phyloP scores from a whole-genome alignment of 495 filamentous ascomycete species.

The Eremomyces bilateralis region DNA sequence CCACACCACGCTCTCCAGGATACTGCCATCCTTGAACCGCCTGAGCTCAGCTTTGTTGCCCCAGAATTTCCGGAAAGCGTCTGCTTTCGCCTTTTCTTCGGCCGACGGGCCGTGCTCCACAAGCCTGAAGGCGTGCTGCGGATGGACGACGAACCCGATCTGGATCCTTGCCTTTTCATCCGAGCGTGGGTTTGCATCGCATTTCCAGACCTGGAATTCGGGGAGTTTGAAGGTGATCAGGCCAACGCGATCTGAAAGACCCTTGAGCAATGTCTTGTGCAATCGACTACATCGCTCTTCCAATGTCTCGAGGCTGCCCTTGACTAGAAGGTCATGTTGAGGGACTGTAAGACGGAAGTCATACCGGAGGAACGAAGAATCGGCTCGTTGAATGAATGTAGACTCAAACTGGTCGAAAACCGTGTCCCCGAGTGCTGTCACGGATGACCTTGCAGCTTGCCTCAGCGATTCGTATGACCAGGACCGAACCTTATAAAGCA shows the following conservation, averaged over 20 bases:
- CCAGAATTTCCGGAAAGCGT: conserved; percentile 53
- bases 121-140: conserved; percentile 41
- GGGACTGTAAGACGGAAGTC: conserved; percentile 22
- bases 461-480: conserved; percentile 59
- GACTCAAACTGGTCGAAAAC: conserved; percentile 59
- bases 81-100: conserved; percentile 49
- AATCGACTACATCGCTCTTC: conserved; percentile 5
- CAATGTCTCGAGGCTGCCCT: conserved; percentile 1
- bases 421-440: conserved; percentile 53
- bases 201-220: conserved; percentile 15
- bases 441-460: conserved; percentile 46
- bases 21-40: conserved; percentile 52
- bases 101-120: conserved; percentile 75
- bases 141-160: conserved; percentile 50
- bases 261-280: conserved; percentile 40
- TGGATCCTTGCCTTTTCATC: conserved; percentile 22
- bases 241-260: conserved; percentile 51
- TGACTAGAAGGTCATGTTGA: background rate
- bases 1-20: conserved; percentile 70
- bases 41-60: conserved; percentile 51
- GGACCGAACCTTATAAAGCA: conserved; percentile 76
- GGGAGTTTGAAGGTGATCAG: conserved; percentile 25
- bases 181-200: conserved; percentile 1
- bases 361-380: conserved; percentile 45
- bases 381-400: conserved; percentile 54